Evolutionary conservation across 2,329 filamentous ascomycete species (phyloP), one percentile per base, ranked within the genome.

Genomic region (Teratosphaeria destructans): DNA sequence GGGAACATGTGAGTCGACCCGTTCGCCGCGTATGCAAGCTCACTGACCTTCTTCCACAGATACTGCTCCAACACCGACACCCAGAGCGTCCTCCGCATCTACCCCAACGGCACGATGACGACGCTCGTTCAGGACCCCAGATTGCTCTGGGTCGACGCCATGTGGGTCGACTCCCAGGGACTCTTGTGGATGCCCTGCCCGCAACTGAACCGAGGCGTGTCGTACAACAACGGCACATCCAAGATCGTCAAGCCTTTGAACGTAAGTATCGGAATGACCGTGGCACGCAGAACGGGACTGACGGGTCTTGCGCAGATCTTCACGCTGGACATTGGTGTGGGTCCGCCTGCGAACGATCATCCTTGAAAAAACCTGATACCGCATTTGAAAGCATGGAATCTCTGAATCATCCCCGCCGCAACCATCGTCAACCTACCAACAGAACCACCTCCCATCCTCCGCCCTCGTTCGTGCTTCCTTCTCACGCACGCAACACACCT

Each of bases 31-130:
- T 14, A 14, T 43, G 16, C 11, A 5, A 43, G 1, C 37, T 43
- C 5, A 43, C 37, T 5, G 12, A 14, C 12, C 8, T 5, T 43
- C 12, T 14, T 43, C 37, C 23, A 14, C 19, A 49, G 43, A 23
- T 76, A 75, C 60, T 58, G 65, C 55, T 70, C 68, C 62, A 74
- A 75, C 60, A 71, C 67, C 0, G 70, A 75, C 56, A 63, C 64
- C 34, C 68, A 70, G 59, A 37, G 63, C 10, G 67, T 71, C 39
- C 60, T 70, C 60, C 67, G 60, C 27, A 63, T 70, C 39, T 57
- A 62, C n/a, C 64, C 67, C 5, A 67, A 70, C 23, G 66, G 68
- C 10, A 70, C 67, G 6, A 65, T 64, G 65, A 65, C 63, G 11
- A 37, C 65, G 3, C 60, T 70, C 6, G 60, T 70, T 3, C 68